Evolutionary conservation across 768 basidiomycete species (phyloP), one percentile per base, ranked within the genome.

Genomic region (Thelephora ganbajun): DNA sequence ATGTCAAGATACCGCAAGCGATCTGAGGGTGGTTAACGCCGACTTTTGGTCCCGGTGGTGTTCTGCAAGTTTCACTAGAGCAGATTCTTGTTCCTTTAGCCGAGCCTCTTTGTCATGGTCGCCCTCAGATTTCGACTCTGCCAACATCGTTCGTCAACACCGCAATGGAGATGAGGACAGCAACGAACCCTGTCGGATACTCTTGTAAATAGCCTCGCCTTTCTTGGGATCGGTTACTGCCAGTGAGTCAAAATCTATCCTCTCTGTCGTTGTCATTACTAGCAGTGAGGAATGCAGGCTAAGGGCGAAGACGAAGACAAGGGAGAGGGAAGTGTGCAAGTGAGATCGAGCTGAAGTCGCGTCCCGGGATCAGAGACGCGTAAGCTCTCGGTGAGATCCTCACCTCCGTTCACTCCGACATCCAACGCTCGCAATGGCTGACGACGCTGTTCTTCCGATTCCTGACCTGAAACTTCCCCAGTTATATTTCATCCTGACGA

Each of bases 31-130:
- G 33, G 20, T 42, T 18, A 2, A 35, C 33, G 46, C 42, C 46
- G 45, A 91, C 90, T 77, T 79, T 61, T 88, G 76, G 62, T 92
- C 87, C 43, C 87, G 72, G 61, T 94, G 88, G 9, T 93, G 71
- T 59, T 84, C 79, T 1, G 88, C 92, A 2, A 98, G 79, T 59
- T 83, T 84, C 16, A 90, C 69, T 46, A 97, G 69, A 2, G 92
- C 90, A 0, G 70, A 67, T 60, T 96, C 93, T 63, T 97, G 91
- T 56, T 90, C 79, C 34, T 83, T 66, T 6, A 92, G 66, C 14
- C 64, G 69, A 53, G 79, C 74, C 12, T 83, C 75, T 50, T 68
- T 66, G 34, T 77, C 74, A 45, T 61, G 51, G 9, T 48, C 53
- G n/a, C 11, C 37, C 14, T 16, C 22, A 14, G 39, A 41, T 14